phyloP scores from a whole-genome alignment of 805 yeast genomes.

The Danielia reshetovae region DNA sequence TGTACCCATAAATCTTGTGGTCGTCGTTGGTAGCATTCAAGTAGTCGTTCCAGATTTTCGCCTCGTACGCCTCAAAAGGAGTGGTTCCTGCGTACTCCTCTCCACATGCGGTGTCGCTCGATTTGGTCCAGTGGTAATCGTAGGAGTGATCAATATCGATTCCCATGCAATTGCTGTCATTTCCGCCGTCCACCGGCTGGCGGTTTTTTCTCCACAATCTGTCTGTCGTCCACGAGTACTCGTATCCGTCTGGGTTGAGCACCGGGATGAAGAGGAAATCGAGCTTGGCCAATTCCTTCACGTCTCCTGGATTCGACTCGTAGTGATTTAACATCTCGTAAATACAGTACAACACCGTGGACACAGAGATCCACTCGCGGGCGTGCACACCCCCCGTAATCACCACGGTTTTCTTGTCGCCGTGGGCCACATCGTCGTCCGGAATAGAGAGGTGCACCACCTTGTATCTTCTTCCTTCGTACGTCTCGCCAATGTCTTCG shows the following conservation, averaged over 20 bases:
- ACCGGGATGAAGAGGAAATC: slow-evolving; percentile 81
- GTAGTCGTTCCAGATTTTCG: slow-evolving; percentile 37
- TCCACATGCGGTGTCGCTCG: slow-evolving; percentile 68
- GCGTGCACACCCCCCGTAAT: slow-evolving; percentile 86
- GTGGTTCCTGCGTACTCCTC: slow-evolving; percentile 78
- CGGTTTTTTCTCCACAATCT: slow-evolving; percentile 88
- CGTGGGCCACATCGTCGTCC: slow-evolving; percentile 31
- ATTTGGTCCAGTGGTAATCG: slow-evolving; percentile 65
- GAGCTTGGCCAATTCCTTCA: slow-evolving; percentile 47
- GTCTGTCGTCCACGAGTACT: slow-evolving; percentile 73
- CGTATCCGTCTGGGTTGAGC: slow-evolving; percentile 89
- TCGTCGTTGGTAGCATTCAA: slow-evolving; percentile 43
- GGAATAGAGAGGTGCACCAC: slow-evolving; percentile 59
- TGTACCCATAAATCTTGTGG: slow-evolving; percentile 67
- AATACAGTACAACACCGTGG: slow-evolving; percentile 58
- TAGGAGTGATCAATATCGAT: slow-evolving; percentile 85
- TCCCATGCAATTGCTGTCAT: slow-evolving; percentile 66
- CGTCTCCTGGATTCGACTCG: slow-evolving; percentile 34
- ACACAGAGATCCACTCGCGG: slow-evolving; percentile 82
- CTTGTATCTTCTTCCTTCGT: slow-evolving; percentile 66
- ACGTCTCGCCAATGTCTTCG: slow-evolving; percentile 71
- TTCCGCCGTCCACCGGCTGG: slow-evolving; percentile 37
- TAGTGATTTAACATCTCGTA: slow-evolving; percentile 35
- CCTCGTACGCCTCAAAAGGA: slow-evolving; percentile 54
- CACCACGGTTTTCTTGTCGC: slow-evolving; percentile 58